A percentile compares a stretch with the other conserved stretches of the same genome.
These are phyloP conservation scores for Solanum peruvianum DNA, from an alignment of 257 asterid genomes.

Conservation along the genomic window DNA sequence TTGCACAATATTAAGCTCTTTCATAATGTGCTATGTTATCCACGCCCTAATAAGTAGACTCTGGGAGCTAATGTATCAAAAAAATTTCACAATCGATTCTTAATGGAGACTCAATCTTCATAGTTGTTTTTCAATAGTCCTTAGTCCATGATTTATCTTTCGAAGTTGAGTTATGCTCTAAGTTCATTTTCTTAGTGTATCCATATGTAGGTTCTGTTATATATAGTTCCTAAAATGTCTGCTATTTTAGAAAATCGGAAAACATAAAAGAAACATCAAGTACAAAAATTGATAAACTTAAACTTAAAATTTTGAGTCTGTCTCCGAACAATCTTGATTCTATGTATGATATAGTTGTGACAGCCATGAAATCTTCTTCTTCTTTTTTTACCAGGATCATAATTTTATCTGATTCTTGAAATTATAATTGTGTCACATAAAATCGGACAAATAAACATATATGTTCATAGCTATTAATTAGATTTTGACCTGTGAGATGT, in stretches of 20 bases:
- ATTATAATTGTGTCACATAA: background rate
- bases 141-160: background rate
- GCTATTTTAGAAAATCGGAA: background rate
- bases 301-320: too few relatives aligned
- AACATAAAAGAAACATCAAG: too few relatives aligned
- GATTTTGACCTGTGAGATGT: background rate
- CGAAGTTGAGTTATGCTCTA: background rate
- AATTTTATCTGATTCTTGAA: background rate
- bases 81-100: too few relatives aligned
- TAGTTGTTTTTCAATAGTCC: background rate
- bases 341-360: too few relatives aligned
- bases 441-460: background rate
- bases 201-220: background rate
- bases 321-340: too few relatives aligned
- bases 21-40: background rate
- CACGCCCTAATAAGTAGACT: background rate
- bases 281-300: too few relatives aligned
- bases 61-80: too few relatives aligned
- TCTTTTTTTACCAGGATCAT: background rate
- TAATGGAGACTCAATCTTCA: too few relatives aligned
- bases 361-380: too few relatives aligned
- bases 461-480: background rate
- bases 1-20: background rate
- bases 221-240: too few relatives aligned
- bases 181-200: too few relatives aligned